A percentile compares a stretch with the other conserved stretches of the same genome.
Conservation (phyloP, 345 rosid species). For the Heritiera fomes region DNA sequence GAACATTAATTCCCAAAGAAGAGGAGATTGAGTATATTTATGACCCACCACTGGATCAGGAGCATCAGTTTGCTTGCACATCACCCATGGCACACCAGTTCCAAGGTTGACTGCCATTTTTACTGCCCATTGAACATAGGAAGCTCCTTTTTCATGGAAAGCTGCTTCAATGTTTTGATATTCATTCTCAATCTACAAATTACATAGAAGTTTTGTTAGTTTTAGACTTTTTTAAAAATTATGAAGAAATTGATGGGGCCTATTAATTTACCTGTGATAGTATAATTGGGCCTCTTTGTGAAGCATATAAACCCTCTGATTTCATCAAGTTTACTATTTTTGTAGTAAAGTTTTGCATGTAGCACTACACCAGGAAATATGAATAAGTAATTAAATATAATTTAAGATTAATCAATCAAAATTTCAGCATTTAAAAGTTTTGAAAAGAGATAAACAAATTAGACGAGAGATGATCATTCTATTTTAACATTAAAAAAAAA, state of each 20-base stretch:
- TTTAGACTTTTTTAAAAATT: not conserved
- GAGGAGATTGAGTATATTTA: not conserved
- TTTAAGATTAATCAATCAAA: not conserved
- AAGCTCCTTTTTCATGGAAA: conserved; percentile 53
- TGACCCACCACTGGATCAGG: conserved; percentile 75
- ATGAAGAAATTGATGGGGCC: not conserved
- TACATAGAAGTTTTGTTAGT: not conserved
- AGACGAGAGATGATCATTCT: too few relatives aligned
- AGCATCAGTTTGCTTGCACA: conserved; percentile 91
- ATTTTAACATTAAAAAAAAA: too few relatives aligned
- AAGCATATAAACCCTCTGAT: conserved; percentile 73
- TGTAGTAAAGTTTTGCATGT: conserved; percentile 70
- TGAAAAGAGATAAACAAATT: too few relatives aligned
- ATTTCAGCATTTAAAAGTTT: not conserved
- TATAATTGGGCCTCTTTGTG: conserved; percentile 96
- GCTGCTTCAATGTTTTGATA: conserved; percentile 58
- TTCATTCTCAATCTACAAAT: conserved; percentile 82
- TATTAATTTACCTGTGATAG: conserved; percentile 64
- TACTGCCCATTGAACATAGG: conserved; percentile 77
- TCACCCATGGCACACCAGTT: conserved; percentile 95
- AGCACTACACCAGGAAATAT: conserved; percentile 33
- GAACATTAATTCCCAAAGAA: not conserved
- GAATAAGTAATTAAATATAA: not conserved
- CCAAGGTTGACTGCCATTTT: conserved; percentile 68
- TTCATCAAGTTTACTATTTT: conserved; percentile 78